Evolutionary conservation across 1,284 basidiomycete genomes (phyloP).

Genomic region (Ganoderma meredithae): DNA sequence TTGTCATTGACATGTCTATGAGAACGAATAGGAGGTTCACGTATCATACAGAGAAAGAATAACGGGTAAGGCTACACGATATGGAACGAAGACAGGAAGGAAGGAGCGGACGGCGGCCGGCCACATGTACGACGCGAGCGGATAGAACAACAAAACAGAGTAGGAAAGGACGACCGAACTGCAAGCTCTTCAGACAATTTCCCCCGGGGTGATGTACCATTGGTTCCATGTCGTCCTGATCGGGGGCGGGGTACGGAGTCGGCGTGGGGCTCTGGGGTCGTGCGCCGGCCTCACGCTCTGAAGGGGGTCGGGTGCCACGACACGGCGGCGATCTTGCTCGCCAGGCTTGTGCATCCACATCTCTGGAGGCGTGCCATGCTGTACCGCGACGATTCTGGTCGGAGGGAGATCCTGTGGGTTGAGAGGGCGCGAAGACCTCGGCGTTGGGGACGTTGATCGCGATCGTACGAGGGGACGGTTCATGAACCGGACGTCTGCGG

Average conservation of each 20-base stretch:
- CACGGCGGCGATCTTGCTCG: background rate
- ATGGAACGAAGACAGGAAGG: background rate
- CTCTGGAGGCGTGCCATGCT: slow-evolving; percentile 29
- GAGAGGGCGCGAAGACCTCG: slow-evolving; percentile 8
- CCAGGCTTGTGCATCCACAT: slow-evolving; percentile 22
- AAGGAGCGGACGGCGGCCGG: background rate
- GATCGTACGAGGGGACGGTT: slow-evolving; percentile 1
- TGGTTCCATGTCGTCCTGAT: slow-evolving; percentile 30
- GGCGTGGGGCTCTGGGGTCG: slow-evolving; percentile 20
- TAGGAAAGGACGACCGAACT: background rate
- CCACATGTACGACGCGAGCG: slow-evolving; percentile 6
- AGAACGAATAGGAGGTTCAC: background rate
- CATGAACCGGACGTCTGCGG: background rate
- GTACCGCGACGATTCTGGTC: slow-evolving; percentile 32
- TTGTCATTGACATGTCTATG: background rate
- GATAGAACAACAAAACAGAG: background rate
- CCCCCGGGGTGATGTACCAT: slow-evolving; percentile 27
- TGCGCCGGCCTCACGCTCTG: slow-evolving; percentile 25
- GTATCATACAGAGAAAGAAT: background rate
- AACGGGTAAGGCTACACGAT: slow-evolving; percentile 19
- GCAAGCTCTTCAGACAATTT: slow-evolving; percentile 11
- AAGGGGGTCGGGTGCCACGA: background rate
- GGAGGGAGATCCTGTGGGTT: slow-evolving; percentile 10
- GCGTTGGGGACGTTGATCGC: background rate
- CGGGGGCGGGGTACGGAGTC: slow-evolving; percentile 18